A percentile compares a stretch with the other conserved stretches of the same genome.
These are phyloP conservation scores for Yamadazyma sp. DNA, from an alignment of 805 yeast genomes.

Conservation along the genomic window DNA sequence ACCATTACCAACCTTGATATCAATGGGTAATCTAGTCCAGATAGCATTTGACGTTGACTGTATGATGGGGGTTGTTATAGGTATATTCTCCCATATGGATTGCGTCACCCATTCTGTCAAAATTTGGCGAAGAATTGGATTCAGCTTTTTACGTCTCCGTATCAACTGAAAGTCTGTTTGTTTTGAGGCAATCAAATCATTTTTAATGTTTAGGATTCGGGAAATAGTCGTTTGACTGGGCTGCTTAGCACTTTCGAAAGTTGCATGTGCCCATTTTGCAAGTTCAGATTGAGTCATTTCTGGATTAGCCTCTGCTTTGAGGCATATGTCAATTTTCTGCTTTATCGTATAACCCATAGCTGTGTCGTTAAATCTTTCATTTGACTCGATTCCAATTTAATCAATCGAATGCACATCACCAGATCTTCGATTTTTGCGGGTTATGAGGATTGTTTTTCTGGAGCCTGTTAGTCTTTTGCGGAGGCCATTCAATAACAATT, in stretches of 20 bases:
- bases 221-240: constrained; percentile 72
- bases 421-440: constrained; percentile 5
- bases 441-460: constrained; percentile 3
- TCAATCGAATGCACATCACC: constrained; percentile 4
- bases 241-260: constrained; percentile 50
- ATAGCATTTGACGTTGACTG: constrained; percentile 63
- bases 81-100: constrained; percentile 64
- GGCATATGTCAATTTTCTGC: constrained; percentile 66
- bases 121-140: constrained; percentile 55
- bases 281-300: constrained; percentile 66
- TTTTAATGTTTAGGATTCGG: constrained; percentile 56
- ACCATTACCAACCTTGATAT: constrained; percentile 60
- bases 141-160: constrained; percentile 54
- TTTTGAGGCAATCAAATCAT: constrained; percentile 49
- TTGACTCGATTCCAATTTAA: too few species aligned
- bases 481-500: too few species aligned
- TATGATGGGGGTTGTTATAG: constrained; percentile 61
- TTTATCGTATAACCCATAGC: constrained; percentile 59
- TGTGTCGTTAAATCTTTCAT: too few species aligned
- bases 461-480: too few species aligned
- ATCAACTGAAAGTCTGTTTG: constrained; percentile 52
- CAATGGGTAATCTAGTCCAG: constrained; percentile 58
- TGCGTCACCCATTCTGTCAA: constrained; percentile 70
- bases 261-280: constrained; percentile 61
- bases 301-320: constrained; percentile 66